A percentile compares a stretch with the other conserved stretches of the same genome.
phyloP scores from a whole-genome alignment of 805 yeast genomes.

The Ogataea naganishii region DNA sequence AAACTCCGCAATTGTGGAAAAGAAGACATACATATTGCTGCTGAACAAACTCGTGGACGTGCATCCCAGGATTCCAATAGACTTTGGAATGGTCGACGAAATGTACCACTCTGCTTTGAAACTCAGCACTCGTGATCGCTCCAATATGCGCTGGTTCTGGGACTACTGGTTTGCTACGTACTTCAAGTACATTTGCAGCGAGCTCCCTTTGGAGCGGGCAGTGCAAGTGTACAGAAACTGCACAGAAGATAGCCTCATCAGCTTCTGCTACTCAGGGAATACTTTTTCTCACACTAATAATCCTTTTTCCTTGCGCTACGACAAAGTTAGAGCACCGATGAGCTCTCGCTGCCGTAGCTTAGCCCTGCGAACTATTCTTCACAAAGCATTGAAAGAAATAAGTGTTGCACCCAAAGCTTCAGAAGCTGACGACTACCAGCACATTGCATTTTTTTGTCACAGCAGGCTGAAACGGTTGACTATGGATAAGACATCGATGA shows the following conservation, averaged over 20 bases:
- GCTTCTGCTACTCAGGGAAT: not conserved
- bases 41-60: too few species aligned
- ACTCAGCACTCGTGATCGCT: too few species aligned
- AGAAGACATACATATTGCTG: slow-evolving; percentile 17
- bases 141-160: slow-evolving; percentile 16
- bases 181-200: slow-evolving; percentile 21
- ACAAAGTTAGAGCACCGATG: slow-evolving; percentile 14
- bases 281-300: slow-evolving; percentile 7
- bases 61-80: too few species aligned
- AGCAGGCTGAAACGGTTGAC: not conserved
- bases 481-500: not conserved
- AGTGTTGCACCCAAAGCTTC: too few species aligned
- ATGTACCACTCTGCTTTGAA: slow-evolving; percentile 13
- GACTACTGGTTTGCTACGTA: slow-evolving; percentile 20
- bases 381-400: slow-evolving; percentile 9
- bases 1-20: slow-evolving; percentile 12
- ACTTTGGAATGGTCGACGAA: slow-evolving; percentile 14
- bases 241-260: not conserved
- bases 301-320: slow-evolving; percentile 19
- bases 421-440: too few species aligned
- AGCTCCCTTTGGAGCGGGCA: slow-evolving; percentile 14
- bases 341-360: slow-evolving; percentile 9
- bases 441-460: not conserved
- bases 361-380: slow-evolving; percentile 20
- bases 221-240: slow-evolving; percentile 15